Evolutionary conservation across 441 rosid species (phyloP).

Genomic region (Gossypium gossypioides): DNA sequence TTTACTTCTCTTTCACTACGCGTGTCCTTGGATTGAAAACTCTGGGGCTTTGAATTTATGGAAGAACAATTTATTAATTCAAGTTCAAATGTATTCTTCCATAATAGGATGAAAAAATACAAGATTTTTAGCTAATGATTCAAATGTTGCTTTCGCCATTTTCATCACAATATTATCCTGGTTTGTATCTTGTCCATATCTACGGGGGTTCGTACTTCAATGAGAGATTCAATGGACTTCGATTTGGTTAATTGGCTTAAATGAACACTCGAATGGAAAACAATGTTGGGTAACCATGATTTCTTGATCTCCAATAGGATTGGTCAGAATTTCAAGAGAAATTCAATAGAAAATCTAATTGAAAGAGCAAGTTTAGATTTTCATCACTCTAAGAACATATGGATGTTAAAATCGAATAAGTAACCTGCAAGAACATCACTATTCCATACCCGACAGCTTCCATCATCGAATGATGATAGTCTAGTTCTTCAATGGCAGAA

Average conservation of each 20-base stretch:
- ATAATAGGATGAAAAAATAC: slow-evolving; percentile 33
- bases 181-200: slow-evolving; percentile 33
- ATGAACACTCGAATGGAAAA: slow-evolving; percentile 33
- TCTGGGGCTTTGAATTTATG: slow-evolving; percentile 11
- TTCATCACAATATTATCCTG: slow-evolving; percentile 32
- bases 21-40: slow-evolving; percentile 19
- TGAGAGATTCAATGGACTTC: slow-evolving; percentile 25
- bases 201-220: slow-evolving; percentile 24
- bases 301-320: slow-evolving; percentile 40
- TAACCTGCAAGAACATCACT: slow-evolving; percentile 27
- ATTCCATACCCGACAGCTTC: slow-evolving; percentile 47
- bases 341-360: slow-evolving; percentile 21
- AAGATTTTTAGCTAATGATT: slow-evolving; percentile 31
- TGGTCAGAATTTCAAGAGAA: slow-evolving; percentile 38
- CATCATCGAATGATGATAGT: slow-evolving; percentile 27
- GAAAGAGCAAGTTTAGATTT: slow-evolving; percentile 43
- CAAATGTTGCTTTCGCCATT: slow-evolving; percentile 31
- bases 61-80: neutral
- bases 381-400: slow-evolving; percentile 36
- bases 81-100: slow-evolving; percentile 23
- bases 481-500: slow-evolving; percentile 7
- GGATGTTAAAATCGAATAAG: slow-evolving; percentile 39
- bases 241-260: slow-evolving; percentile 30
- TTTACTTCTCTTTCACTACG: too few relatives aligned
- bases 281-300: slow-evolving; percentile 38